Conservation (phyloP, 2,329 filamentous ascomycete genomes). For the Elsinoe necatrix region DNA sequence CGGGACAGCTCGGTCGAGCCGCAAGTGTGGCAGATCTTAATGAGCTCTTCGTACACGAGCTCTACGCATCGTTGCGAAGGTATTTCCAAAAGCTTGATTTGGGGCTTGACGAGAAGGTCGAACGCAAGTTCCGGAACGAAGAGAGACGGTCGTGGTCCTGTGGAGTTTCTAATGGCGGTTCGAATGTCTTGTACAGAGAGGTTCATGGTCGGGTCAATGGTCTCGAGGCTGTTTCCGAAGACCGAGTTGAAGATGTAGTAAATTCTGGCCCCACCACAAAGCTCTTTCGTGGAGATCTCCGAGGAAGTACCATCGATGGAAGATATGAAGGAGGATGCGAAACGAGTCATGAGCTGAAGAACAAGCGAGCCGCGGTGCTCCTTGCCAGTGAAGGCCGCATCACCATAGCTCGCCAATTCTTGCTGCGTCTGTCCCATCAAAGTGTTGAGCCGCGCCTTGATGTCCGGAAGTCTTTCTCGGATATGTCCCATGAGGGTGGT, state of each 20-base stretch:
- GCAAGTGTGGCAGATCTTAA: constrained; percentile 99
- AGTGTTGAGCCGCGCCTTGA: constrained; percentile 95
- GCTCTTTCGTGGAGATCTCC: constrained; percentile 96
- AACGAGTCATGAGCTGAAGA: constrained; percentile 94
- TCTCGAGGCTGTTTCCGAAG: constrained; percentile 91
- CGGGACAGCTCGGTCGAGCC: constrained; percentile 87
- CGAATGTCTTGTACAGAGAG: constrained; percentile 90
- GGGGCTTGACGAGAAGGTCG: constrained; percentile 92
- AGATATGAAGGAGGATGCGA: constrained; percentile 94
- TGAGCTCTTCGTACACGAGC: constrained; percentile 95
- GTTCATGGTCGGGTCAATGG: constrained; percentile 92
- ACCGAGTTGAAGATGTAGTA: constrained; percentile 99
- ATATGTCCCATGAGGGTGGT: constrained; percentile 94
- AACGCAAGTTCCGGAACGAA: constrained; percentile 98
- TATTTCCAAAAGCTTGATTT: constrained; percentile 93
- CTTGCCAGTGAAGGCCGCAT: constrained; percentile 95
- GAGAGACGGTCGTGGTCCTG: constrained; percentile 84
- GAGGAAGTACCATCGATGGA: constrained; percentile 98
- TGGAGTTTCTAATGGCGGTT: constrained; percentile 96
- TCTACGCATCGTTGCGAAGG: constrained; percentile 96
- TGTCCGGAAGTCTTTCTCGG: constrained; percentile 88
- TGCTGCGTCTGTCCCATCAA: constrained; percentile 99
- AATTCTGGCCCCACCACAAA: constrained; percentile 87
- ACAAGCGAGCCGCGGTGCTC: constrained; percentile 94
- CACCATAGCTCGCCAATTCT: constrained; percentile 93